A percentile compares a stretch with the other conserved stretches of the same genome.
phyloP scores from a whole-genome alignment of 164 flowering plant genomes.

The Brasenia schreberi region DNA sequence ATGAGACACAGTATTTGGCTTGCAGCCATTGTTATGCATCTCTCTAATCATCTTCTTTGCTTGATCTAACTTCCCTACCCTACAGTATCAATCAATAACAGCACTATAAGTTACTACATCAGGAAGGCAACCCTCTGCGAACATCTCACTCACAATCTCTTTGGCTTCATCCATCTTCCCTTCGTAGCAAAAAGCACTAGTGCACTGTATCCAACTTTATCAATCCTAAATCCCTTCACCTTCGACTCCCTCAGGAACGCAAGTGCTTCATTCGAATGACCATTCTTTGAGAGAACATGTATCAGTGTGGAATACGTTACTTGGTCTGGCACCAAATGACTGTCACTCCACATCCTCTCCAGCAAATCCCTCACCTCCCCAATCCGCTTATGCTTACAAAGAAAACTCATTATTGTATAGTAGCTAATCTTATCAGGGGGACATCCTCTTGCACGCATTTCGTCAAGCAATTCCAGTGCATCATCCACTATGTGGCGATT shows the following conservation, averaged over 20 bases:
- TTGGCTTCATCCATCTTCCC: slow-evolving; percentile 63
- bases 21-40: slow-evolving; percentile 76
- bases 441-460: slow-evolving; percentile 66
- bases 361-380: slow-evolving; percentile 58
- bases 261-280: slow-evolving; percentile 64
- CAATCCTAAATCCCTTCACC: slow-evolving; percentile 49
- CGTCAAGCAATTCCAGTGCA: slow-evolving; percentile 48
- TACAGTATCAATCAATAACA: slow-evolving; percentile 65
- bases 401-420: slow-evolving; percentile 56
- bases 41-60: slow-evolving; percentile 68
- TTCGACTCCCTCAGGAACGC: slow-evolving; percentile 63
- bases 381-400: slow-evolving; percentile 61
- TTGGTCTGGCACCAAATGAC: slow-evolving; percentile 52
- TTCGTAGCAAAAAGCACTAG: slow-evolving; percentile 44
- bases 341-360: slow-evolving; percentile 52
- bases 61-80: slow-evolving; percentile 48
- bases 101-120: slow-evolving; percentile 91
- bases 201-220: slow-evolving; percentile 77
- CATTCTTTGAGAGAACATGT: slow-evolving; percentile 70
- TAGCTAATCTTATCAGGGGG: slow-evolving; percentile 84
- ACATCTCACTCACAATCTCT: slow-evolving; percentile 68
- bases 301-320: slow-evolving; percentile 63
- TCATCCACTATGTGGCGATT: slow-evolving; percentile 42
- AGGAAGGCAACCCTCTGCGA: slow-evolving; percentile 52
- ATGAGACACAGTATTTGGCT: slow-evolving; percentile 73